Base-by-base conservation (phyloP, 1,284 basidiomycete species). In the Cryptococcus maquisensis region DNA sequence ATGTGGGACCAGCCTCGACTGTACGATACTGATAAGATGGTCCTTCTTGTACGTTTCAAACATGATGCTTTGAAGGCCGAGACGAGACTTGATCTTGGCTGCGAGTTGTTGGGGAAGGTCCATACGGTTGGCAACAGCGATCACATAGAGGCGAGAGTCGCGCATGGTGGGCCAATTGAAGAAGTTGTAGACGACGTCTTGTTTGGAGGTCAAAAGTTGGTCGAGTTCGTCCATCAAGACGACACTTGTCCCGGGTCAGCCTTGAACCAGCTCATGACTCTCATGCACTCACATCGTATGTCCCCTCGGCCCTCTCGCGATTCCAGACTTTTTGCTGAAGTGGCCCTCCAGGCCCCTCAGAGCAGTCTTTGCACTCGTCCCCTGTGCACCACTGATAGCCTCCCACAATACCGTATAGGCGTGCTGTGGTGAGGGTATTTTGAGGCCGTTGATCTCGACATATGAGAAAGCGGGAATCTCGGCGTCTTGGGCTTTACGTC, bases 141-240 rank as follows among this genome's bases (percentile, higher is more conserved):
- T 83, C 2, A 99, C 95, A 49, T 98, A 86, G 15, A 99, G 81
- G 68, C 88, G 87, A 52, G 88, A 90, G 15, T 85, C 85, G 0
- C 84, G 82, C 55, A 95, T 80, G 10, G 91, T 94, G 1, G 95
- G 96, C 95, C 96, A 98, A 73, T 98, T 98, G 82, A 98, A 98
- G 77, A 98, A 95, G 73, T 98, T 98, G 78, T 98, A 98, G 40
- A 98, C 89, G 2, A 98, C 95, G 63, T 98, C 94, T 75, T 98
- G 95, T 69, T 96, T 95, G 21, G 87, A 81, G 0, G 95, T 98
- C 60, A 98, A 85, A 35, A 98, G 82, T 73, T 98, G 95, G 75
- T 98, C 95, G 2, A 98, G 82, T 76, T 98, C 95, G 71, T 98
- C 95, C 90, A 98, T 97, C 23, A 98, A 79, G 3, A 98, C 91